These are phyloP conservation scores for Aspergillus asperescens DNA, from an alignment of 495 filamentous ascomycete genomes.

Conservation along the genomic window DNA sequence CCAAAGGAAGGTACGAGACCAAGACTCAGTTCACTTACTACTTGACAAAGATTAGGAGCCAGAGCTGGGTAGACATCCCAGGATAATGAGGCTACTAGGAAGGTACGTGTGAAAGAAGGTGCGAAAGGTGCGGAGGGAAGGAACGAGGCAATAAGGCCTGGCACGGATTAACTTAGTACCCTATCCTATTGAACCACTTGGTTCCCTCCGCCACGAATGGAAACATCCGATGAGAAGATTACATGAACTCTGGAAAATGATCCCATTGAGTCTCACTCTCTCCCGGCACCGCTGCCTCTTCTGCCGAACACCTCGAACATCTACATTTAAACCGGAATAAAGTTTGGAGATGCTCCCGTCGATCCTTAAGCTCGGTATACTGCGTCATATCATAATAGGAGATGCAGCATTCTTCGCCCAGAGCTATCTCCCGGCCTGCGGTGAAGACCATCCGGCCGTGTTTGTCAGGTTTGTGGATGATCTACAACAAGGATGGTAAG, in stretches of 20 bases:
- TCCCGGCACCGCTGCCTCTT: slow-evolving; percentile 13
- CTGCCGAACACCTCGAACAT: slow-evolving; percentile 30
- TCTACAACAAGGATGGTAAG: slow-evolving; percentile 14
- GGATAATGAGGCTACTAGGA: too few species aligned
- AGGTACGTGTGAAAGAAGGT: too few species aligned
- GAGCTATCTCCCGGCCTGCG: slow-evolving; percentile 28
- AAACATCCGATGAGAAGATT: too few species aligned
- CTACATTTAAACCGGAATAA: slow-evolving; percentile 33
- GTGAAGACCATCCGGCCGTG: slow-evolving; percentile 37
- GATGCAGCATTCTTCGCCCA: slow-evolving; percentile 40
- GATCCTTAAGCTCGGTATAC: slow-evolving; percentile 18
- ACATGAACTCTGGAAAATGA: slow-evolving; percentile 3
- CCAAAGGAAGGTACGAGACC: too few species aligned
- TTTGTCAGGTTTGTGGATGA: slow-evolving; percentile 34
- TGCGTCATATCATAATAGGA: slow-evolving; percentile 36
- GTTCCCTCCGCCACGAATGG: too few species aligned
- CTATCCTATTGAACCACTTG: too few species aligned
- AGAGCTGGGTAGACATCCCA: too few species aligned
- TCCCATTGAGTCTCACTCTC: slow-evolving; percentile 14
- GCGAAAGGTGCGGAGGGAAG: too few species aligned
- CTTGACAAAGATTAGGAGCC: too few species aligned
- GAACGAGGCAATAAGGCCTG: too few species aligned
- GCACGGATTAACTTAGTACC: too few species aligned
- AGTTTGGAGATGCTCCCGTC: slow-evolving; percentile 27
- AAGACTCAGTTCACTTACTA: too few species aligned